Evolutionary conservation across 2,329 filamentous ascomycete genomes (phyloP).

Genomic region (Trichophyton benhamiae): DNA sequence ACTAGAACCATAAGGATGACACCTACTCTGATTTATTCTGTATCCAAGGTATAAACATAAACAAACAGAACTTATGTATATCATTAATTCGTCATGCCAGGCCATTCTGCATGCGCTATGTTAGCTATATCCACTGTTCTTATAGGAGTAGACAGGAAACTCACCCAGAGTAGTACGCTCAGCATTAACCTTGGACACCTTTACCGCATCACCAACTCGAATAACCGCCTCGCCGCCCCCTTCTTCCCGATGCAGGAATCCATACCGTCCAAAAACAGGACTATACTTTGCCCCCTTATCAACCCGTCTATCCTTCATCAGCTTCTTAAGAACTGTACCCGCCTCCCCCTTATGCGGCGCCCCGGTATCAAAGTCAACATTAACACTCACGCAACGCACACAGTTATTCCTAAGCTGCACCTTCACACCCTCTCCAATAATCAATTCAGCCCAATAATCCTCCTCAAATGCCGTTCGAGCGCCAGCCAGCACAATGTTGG

Average conservation of each 20-base stretch:
- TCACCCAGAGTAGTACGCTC: slow-evolving; percentile 45
- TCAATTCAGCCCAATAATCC: slow-evolving; percentile 58
- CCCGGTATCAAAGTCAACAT: slow-evolving; percentile 59
- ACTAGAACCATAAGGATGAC: background rate
- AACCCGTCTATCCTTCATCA: slow-evolving; percentile 58
- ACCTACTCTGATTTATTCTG: background rate
- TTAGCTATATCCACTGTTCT: background rate
- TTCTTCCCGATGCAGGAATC: slow-evolving; percentile 39
- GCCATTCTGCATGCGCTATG: background rate
- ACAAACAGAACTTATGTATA: background rate
- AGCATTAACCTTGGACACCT: slow-evolving; percentile 38
- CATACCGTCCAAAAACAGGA: slow-evolving; percentile 63
- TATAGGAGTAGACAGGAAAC: slow-evolving; percentile 18
- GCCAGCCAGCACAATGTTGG: slow-evolving; percentile 58
- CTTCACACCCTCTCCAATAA: slow-evolving; percentile 26
- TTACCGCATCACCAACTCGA: slow-evolving; percentile 45
- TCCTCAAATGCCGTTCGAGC: slow-evolving; percentile 50
- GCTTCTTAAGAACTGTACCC: slow-evolving; percentile 54
- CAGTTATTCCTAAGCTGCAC: slow-evolving; percentile 58
- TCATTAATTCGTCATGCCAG: background rate
- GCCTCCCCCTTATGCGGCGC: slow-evolving; percentile 43
- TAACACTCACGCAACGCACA: slow-evolving; percentile 54
- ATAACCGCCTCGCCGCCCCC: slow-evolving; percentile 30
- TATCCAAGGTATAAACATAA: background rate
- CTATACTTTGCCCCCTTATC: slow-evolving; percentile 55